These are phyloP conservation scores for Caryocar brasiliense DNA, from an alignment of 441 rosid species.

Conservation along the genomic window DNA sequence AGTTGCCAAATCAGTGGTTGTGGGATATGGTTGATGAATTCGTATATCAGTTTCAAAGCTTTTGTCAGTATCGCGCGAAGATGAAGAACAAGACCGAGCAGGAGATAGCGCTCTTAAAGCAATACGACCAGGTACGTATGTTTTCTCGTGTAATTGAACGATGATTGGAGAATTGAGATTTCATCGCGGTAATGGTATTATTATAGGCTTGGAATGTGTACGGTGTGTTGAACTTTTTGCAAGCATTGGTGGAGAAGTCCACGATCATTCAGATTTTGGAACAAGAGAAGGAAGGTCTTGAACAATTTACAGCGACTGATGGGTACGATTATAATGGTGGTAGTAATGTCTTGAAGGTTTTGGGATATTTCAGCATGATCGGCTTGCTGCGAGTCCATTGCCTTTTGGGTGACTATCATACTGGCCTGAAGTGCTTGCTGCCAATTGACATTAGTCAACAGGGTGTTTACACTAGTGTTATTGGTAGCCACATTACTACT, in stretches of 20 bases:
- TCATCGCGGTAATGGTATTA: not conserved
- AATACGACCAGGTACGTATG: conserved; percentile 53
- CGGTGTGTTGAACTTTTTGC: conserved; percentile 95
- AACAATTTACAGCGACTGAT: conserved; percentile 91
- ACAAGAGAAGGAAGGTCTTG: conserved; percentile 80
- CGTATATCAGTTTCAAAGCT: conserved; percentile 93
- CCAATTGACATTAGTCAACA: conserved; percentile 90
- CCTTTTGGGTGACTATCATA: conserved; percentile 88
- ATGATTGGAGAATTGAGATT: no score
- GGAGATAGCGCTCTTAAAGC: conserved; percentile 67
- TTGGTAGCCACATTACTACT: conserved; percentile 84
- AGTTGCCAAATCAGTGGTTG: conserved; percentile 91
- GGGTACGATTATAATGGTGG: conserved; percentile 93
- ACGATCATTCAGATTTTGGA: conserved; percentile 71
- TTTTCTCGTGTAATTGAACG: not conserved
- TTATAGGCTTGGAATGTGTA: conserved; percentile 91
- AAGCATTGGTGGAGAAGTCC: conserved; percentile 93
- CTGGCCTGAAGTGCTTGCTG: conserved; percentile 78
- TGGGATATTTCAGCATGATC: conserved; percentile 94
- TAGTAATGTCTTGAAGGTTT: conserved; percentile 86
- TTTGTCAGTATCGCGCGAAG: conserved; percentile 89
- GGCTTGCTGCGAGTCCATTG: conserved; percentile 92
- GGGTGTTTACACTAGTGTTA: conserved; percentile 83
- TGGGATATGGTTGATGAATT: conserved; percentile 99
- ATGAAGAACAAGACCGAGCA: conserved; percentile 86